Evolutionary conservation across 352 stramenopile species (phyloP), one percentile per base, ranked within the genome.

Genomic region (Phytophthora litchii): DNA sequence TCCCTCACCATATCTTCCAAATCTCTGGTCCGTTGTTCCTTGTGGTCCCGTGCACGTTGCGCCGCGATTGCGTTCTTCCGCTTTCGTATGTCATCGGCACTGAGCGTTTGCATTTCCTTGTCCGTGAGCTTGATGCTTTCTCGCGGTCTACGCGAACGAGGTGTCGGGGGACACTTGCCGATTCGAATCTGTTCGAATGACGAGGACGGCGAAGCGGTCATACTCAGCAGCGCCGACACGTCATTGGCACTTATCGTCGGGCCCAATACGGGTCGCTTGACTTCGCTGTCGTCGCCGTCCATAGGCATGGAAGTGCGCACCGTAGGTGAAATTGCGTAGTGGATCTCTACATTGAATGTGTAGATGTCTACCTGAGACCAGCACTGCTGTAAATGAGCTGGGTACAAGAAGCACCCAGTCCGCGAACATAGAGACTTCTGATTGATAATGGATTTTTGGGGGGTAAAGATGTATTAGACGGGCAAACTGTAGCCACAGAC

Each of bases 51-150:
- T 11, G 78, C 79, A 1, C 80, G 74, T 11, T 81, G 76, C 8
- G 80, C 80, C 0, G 80, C 78, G 37, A 91, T 77, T 14, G 76
- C 76, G 55, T 91, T 91, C 62, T 91, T 91, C 56, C 77, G 65
- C 51, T 83, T 83, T 17, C 82, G 81, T 13, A 91, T 54, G 38
- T 91, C 78, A 40, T 74, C 68, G 20, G 72, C 67, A 53, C 70
- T 74, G 14, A 91, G 54, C 10, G 57, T 60, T 5, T 54, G 64
- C 25, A 79, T 66, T 27, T 84, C 69, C 46, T 77, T 67, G 3
- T 58, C 45, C 10, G 80, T 72, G 7, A 89, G 79, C 4, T 66
- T 78, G 10, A 82, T 81, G 41, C 57, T 61, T 51, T 67, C 58
- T 43, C 80, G 67, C 12, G 71, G 68, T 50, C 74, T 65, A 14